Base-by-base conservation (phyloP, 495 filamentous ascomycete genomes). In the Penicillium tannophilum region DNA sequence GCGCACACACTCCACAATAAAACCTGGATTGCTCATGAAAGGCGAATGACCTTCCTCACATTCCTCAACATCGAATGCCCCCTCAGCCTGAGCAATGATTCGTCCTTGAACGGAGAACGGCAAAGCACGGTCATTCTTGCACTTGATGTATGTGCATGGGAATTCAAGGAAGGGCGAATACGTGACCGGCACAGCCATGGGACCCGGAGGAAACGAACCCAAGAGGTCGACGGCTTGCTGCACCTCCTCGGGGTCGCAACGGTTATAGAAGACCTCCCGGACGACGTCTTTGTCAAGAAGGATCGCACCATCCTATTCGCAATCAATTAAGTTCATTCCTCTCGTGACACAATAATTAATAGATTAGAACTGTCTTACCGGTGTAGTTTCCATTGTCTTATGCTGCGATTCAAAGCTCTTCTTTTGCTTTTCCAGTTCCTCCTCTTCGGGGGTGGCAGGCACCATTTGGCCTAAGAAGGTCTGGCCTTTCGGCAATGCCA, bases 131-230 rank as follows among this genome's bases (percentile, higher is more conserved):
- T 78, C 75, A 26, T 75, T 64, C 43, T 67, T 62, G 53, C 71
- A 76, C 23, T 69, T 62, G 19, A 75, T 63, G 55, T 74, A 76
- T 16, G 71, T 72, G 42, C 65, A 67, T 6, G 69, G 67, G 28
- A 70, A 69, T 41, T 67, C 69, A 2, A 46, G 33, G 30, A 63
- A 72, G 3, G 69, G 67, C 14, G 69, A 62, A 35, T 70, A 72
- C 0, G 69, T 72, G 0, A 59, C 69, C 9, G 69, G 69, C 11
- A 72, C 69, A 28, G 49, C 16, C 31, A 72, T 39, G 6, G 67
- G 69, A 3, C 61, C 69, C 0, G 45, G 2, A 0, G 69, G 69
- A n/a, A 64, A 70, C 16, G 69, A 66, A 9, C 67, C 67, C 4
- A 72, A 39, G 28, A 70, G 36, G 20, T 49, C 52, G 6, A 68